Evolutionary conservation across 2,329 filamentous ascomycete genomes (phyloP).

Genomic region (Ascochyta rabiei): DNA sequence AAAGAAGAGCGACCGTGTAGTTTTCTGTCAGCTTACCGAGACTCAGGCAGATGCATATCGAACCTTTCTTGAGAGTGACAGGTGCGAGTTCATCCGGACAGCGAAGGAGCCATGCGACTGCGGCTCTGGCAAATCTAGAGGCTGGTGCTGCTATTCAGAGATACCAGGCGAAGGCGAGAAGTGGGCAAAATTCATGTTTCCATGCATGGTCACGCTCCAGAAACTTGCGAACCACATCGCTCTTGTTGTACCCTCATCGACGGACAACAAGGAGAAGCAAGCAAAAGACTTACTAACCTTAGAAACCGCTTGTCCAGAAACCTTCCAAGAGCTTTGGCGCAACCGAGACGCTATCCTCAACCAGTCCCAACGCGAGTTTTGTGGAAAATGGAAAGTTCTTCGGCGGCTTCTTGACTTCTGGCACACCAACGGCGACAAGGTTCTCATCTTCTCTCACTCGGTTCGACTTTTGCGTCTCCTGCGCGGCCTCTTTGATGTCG

Average conservation of each 20-base stretch:
- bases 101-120: constrained; percentile 74
- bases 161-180: constrained; percentile 62
- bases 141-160: constrained; percentile 76
- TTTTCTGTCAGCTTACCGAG: constrained; percentile 90
- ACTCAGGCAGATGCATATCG: constrained; percentile 83
- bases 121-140: constrained; percentile 70
- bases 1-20: constrained; percentile 91
- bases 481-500: constrained; percentile 83
- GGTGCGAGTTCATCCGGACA: constrained; percentile 70
- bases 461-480: constrained; percentile 85
- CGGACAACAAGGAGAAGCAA: constrained; percentile 73
- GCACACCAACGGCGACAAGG: constrained; percentile 89
- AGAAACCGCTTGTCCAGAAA: constrained; percentile 73
- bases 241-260: constrained; percentile 73
- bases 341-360: constrained; percentile 79
- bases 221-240: constrained; percentile 94
- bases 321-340: constrained; percentile 75
- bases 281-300: constrained; percentile 77
- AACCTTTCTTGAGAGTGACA: constrained; percentile 75
- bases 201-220: constrained; percentile 79
- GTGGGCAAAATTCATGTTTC: constrained; percentile 84
- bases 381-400: constrained; percentile 94
- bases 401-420: constrained; percentile 87
- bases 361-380: constrained; percentile 86
- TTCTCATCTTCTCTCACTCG: constrained; percentile 92